Percentiles rank a stretch among this genome's conserved stretches.
phyloP scores from a whole-genome alignment of 495 filamentous ascomycete genomes.

The Podospora comata region DNA sequence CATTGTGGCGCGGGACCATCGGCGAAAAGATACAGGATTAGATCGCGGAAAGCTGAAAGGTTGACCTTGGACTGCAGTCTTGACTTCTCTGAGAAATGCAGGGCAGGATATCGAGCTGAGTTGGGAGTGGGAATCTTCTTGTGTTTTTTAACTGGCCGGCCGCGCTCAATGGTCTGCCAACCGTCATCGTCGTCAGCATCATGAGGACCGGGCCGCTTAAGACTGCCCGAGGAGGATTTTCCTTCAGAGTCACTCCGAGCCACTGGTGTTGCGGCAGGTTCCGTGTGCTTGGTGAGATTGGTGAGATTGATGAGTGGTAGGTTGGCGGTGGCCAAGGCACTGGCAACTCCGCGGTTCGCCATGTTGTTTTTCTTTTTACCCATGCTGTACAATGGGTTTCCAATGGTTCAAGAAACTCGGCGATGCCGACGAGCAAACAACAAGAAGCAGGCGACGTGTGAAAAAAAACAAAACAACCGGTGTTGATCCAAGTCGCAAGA shows the following conservation, averaged over 20 bases:
- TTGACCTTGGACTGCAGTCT: constrained; percentile 72
- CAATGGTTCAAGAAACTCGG: background rate
- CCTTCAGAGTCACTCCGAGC: constrained; percentile 16
- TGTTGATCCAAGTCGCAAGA: background rate
- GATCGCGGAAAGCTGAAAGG: constrained; percentile 71
- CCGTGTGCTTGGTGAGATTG: background rate
- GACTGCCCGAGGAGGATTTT: constrained; percentile 21
- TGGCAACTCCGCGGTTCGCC: constrained; percentile 12
- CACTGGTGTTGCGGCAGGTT: constrained; percentile 16
- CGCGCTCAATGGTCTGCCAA: constrained; percentile 52
- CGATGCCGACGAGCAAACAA: too few relatives aligned
- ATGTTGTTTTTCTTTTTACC: constrained; percentile 32
- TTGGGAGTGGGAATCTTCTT: constrained; percentile 55
- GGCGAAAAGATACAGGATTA: constrained; percentile 85
- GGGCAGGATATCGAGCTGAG: constrained; percentile 66
- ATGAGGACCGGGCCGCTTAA: constrained; percentile 43
- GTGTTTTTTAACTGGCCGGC: constrained; percentile 48
- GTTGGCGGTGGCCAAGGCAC: constrained; percentile 14
- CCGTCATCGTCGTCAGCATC: constrained; percentile 40
- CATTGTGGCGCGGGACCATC: constrained; percentile 83
- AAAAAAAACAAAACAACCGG: background rate
- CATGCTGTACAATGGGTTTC: constrained; percentile 17
- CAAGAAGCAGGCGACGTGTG: background rate
- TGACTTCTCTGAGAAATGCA: constrained; percentile 63
- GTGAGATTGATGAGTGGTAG: background rate